A percentile compares a stretch with the other conserved stretches of the same genome.
phyloP scores from a whole-genome alignment of 1,284 basidiomycete genomes.

The Rhizoctonia solani region DNA sequence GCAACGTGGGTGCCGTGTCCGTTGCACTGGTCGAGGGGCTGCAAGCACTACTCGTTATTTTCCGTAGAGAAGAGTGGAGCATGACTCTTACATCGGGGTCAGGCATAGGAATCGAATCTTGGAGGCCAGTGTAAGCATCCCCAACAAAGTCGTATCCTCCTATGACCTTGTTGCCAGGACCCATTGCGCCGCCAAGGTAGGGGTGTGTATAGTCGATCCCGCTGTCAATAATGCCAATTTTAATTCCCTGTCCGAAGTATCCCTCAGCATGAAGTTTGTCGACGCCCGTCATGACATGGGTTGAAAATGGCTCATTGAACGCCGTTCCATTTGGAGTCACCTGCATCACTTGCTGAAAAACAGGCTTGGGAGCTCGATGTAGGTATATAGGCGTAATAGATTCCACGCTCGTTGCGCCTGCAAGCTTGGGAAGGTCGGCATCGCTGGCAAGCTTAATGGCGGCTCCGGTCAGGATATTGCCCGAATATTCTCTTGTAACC shows the following conservation, averaged over 20 bases:
- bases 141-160: conserved; percentile 52
- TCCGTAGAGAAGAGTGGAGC: not conserved
- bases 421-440: conserved; percentile 4
- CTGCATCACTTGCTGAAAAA: not conserved
- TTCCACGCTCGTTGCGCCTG: conserved; percentile 1
- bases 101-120: not conserved
- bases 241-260: conserved; percentile 51
- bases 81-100: conserved; percentile 14
- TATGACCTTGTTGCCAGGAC: conserved; percentile 47
- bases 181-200: conserved; percentile 52
- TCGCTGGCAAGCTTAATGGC: conserved; percentile 19
- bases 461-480: conserved; percentile 2
- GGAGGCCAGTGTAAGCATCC: conserved; percentile 24
- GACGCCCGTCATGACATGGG: conserved; percentile 42
- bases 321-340: conserved; percentile 1
- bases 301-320: conserved; percentile 34
- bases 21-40: conserved; percentile 46
- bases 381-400: conserved; percentile 5
- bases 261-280: conserved; percentile 51
- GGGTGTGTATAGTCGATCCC: conserved; percentile 53
- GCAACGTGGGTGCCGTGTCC: conserved; percentile 47
- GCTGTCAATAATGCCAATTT: conserved; percentile 52
- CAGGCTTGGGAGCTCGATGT: conserved; percentile 7
- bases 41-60: not conserved
- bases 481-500: not conserved